Conservation (phyloP, 306 rosid species). For the Lathyrus tuberosus region DNA sequence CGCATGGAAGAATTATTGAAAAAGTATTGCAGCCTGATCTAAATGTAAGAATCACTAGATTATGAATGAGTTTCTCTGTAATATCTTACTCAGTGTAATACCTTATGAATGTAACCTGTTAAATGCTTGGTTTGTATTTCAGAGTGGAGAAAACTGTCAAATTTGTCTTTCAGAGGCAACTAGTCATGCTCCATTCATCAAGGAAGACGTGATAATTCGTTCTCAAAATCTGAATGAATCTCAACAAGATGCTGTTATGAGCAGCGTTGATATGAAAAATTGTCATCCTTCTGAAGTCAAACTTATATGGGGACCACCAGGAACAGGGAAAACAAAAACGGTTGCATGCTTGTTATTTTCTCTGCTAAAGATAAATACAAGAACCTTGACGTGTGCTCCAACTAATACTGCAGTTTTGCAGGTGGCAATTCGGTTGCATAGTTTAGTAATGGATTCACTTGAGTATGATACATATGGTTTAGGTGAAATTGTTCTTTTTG, state of each 20-base stretch:
- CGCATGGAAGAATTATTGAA: slow-evolving; percentile 30
- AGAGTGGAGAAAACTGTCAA: neutral
- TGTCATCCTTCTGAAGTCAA: slow-evolving; percentile 35
- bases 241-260: slow-evolving; percentile 49
- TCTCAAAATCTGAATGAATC: slow-evolving; percentile 49
- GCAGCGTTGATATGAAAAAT: slow-evolving; percentile 38
- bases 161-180: neutral
- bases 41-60: slow-evolving; percentile 34
- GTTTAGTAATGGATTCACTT: neutral
- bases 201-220: neutral
- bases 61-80: too few species aligned
- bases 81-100: too few species aligned
- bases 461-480: slow-evolving; percentile 33
- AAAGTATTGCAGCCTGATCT: slow-evolving; percentile 42
- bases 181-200: neutral
- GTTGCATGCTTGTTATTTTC: slow-evolving; percentile 31
- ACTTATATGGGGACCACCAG: slow-evolving; percentile 72
- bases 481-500: slow-evolving; percentile 41
- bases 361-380: neutral
- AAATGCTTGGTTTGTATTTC: neutral
- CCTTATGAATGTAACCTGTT: neutral
- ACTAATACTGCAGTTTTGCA: slow-evolving; percentile 22
- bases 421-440: neutral
- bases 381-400: slow-evolving; percentile 20
- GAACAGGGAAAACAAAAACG: slow-evolving; percentile 66